These are phyloP conservation scores for Craspedostauros australis DNA, from an alignment of 108 stramenopile species.

Conservation along the genomic window DNA sequence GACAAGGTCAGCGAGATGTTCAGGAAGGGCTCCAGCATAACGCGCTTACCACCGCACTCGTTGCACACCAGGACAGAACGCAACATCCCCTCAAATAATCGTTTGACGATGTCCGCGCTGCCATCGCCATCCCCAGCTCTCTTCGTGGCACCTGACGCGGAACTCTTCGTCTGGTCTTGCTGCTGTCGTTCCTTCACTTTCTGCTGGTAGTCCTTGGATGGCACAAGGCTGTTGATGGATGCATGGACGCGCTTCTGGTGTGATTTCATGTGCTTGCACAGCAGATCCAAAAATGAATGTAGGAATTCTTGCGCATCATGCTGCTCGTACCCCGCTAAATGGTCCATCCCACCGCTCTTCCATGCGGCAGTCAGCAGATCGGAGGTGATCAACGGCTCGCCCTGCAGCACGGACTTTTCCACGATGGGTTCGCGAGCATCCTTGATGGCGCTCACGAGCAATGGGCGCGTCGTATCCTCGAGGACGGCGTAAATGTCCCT, in stretches of 20 bases:
- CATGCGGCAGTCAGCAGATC: constrained; percentile 79
- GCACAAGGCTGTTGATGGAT: constrained; percentile 14
- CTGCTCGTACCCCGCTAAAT: constrained; percentile 80
- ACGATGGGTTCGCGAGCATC: constrained; percentile 6
- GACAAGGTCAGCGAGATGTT: constrained; percentile 66
- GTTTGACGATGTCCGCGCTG: constrained; percentile 46
- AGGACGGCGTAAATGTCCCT: constrained; percentile 39
- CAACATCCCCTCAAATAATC: constrained; percentile 67
- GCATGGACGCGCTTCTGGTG: constrained; percentile 12
- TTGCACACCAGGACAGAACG: constrained; percentile 68
- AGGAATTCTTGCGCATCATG: constrained; percentile 90
- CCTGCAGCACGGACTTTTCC: constrained; percentile 16
- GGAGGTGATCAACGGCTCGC: constrained; percentile 76
- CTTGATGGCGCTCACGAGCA: constrained; percentile 1
- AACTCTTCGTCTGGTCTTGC: no score
- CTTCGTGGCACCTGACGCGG: no score
- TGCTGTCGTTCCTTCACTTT: no score
- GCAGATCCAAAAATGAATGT: constrained; percentile 71
- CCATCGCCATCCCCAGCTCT: no score
- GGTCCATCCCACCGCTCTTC: constrained; percentile 60
- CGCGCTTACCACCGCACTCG: constrained; percentile 60
- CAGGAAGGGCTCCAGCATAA: constrained; percentile 58
- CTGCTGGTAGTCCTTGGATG: no score
- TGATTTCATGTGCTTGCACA: constrained; percentile 31
- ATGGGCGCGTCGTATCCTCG: constrained; percentile 12